Base-by-base conservation (phyloP, 805 yeast genomes). In the Teunomyces pallodes region DNA sequence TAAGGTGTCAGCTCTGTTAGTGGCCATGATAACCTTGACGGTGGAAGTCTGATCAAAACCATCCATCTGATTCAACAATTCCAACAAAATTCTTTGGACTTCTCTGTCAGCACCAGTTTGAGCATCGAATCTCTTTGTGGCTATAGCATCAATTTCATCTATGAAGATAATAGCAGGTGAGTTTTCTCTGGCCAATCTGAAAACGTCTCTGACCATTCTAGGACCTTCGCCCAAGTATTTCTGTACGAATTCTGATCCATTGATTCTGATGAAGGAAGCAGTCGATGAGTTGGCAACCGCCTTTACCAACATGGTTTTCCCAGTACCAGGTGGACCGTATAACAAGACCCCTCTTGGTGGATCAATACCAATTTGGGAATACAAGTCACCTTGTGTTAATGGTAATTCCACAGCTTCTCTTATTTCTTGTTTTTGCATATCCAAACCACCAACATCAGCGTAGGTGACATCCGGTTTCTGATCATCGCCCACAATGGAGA, bases 251-350 rank as follows among this genome's bases (percentile, higher is more conserved):
- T 94, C 99, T 1, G 98, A 92, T 53, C 99, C 99, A 59, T 90
- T 94, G 28, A 94, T 96, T 67, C 98, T 87, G 58, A 94, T 94
- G 61, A 94, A 94, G 4, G 97, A 80, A 2, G 99, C 99, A 1
- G 96, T 88, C 3, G 98, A 86, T 48, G 92, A 84, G 70, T 94
- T 92, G 9, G 99, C 99, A 42, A 94, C 99, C 0, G 99, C 99
- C 70, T 94, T 94, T 43, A 94, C 99, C 65, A 94, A 80, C 98
- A 94, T 91, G 17, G 99, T 94, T 69, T 94, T 94, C 61, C 99
- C 99, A 1, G 99, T 94, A 66, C 99, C 99, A 42, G 99, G 99
- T 9, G 99, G 98, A n/a, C 99, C 99, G 70, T 94, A 94, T 52
- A 94, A 76, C 57, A 94, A 72, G 28, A 94, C 99, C 60, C 99